Evolutionary conservation across 352 stramenopile species (phyloP).

Genomic region (Aphanomyces euteiches): DNA sequence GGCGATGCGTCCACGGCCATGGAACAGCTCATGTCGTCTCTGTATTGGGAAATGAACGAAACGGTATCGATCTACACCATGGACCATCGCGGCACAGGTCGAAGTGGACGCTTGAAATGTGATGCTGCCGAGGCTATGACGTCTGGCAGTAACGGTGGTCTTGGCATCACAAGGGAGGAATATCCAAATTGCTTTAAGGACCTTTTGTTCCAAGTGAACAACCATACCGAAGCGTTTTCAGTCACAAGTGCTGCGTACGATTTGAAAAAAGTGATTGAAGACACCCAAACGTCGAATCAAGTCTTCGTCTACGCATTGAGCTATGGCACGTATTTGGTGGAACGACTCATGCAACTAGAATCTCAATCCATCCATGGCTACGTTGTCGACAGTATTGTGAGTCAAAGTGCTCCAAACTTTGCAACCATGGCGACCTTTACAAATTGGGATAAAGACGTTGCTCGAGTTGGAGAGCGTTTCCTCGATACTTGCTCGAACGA

Average conservation of each 20-base stretch:
- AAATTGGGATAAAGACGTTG: constrained; percentile 34
- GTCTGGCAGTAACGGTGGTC: constrained; percentile 18
- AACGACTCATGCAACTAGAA: constrained; percentile 57
- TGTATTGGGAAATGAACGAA: constrained; percentile 46
- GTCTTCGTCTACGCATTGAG: constrained; percentile 65
- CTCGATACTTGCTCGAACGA: constrained; percentile 47
- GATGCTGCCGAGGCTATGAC: constrained; percentile 24
- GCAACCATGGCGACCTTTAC: constrained; percentile 35
- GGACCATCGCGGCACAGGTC: constrained; percentile 48
- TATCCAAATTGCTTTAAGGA: constrained; percentile 33
- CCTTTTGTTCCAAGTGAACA: constrained; percentile 32
- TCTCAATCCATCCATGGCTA: constrained; percentile 52
- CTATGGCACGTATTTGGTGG: constrained; percentile 60
- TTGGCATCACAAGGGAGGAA: constrained; percentile 30
- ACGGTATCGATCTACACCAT: constrained; percentile 51
- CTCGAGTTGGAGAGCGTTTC: constrained; percentile 44
- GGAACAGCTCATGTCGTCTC: constrained; percentile 48
- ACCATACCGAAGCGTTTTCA: constrained; percentile 44
- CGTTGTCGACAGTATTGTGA: constrained; percentile 51
- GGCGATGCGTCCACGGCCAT: constrained; percentile 63
- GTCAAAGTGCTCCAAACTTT: constrained; percentile 27
- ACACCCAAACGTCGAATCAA: constrained; percentile 42
- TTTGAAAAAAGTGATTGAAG: constrained; percentile 50
- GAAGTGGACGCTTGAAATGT: constrained; percentile 46
- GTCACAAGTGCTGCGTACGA: constrained; percentile 61